phyloP scores from a whole-genome alignment of 1,284 basidiomycete genomes.

The Spongispora temasekensis region DNA sequence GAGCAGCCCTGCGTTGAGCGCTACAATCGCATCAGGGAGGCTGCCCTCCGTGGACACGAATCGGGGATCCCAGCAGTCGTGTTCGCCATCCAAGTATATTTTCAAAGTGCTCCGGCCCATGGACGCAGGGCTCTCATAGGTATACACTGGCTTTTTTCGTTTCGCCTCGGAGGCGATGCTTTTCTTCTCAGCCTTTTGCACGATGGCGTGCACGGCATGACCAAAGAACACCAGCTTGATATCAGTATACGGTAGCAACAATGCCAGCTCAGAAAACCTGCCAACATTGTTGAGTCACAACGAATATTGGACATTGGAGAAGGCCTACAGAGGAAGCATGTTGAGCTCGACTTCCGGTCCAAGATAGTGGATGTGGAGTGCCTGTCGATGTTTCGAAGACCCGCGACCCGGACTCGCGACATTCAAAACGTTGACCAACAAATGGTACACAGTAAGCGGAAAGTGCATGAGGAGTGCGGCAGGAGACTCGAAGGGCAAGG shows the following conservation, averaged over 20 bases:
- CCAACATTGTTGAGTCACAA: background rate
- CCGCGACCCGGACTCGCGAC: constrained; percentile 33
- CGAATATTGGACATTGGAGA: background rate
- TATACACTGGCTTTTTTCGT: constrained; percentile 34
- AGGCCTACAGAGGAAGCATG: constrained; percentile 44
- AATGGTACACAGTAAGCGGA: constrained; percentile 41
- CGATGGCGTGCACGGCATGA: constrained; percentile 32
- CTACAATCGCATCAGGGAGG: constrained; percentile 40
- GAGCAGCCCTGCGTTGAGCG: constrained; percentile 41
- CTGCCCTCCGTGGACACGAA: constrained; percentile 16
- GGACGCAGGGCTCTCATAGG: constrained; percentile 38
- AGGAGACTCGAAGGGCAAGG: constrained; percentile 41
- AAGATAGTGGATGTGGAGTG: constrained; percentile 38
- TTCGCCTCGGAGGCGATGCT: constrained; percentile 29
- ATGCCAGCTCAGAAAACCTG: constrained; percentile 45
- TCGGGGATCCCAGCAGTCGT: constrained; percentile 36
- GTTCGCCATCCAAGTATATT: constrained; percentile 35
- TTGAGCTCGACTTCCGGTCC: constrained; percentile 46
- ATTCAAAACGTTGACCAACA: constrained; percentile 37
- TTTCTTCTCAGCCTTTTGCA: constrained; percentile 30
- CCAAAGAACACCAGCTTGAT: constrained; percentile 43
- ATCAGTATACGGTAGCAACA: constrained; percentile 43
- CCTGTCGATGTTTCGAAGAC: constrained; percentile 22
- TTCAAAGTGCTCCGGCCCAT: constrained; percentile 36
- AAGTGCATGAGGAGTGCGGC: constrained; percentile 43